These are phyloP conservation scores for Carex cristatella DNA, from an alignment of 176 grass and related monocot species.

Conservation along the genomic window DNA sequence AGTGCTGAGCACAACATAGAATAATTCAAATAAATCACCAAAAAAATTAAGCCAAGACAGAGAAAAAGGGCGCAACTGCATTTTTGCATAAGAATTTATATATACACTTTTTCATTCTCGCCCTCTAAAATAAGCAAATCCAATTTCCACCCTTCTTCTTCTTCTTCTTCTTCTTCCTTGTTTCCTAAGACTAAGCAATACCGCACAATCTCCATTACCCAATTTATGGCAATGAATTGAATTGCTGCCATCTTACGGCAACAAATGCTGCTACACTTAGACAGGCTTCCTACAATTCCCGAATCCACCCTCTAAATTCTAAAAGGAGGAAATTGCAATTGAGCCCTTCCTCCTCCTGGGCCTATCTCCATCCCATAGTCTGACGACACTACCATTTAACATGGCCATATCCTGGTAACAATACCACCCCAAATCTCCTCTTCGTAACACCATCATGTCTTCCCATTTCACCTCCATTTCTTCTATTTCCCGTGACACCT, in stretches of 20 bases:
- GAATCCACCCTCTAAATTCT: conserved; percentile 17
- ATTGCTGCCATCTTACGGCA: not conserved
- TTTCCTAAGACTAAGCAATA: not conserved
- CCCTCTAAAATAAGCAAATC: not conserved
- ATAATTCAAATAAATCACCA: not conserved
- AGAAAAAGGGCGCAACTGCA: conserved; percentile 14
- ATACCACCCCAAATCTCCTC: conserved; percentile 24
- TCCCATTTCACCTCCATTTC: conserved; percentile 20
- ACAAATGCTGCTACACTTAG: not conserved
- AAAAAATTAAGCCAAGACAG: not conserved
- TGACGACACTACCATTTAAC: conserved; percentile 43
- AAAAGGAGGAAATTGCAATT: conserved; percentile 24
- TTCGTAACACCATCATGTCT: not conserved
- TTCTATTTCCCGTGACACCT: conserved; percentile 9
- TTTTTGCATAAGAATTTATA: conserved; percentile 9
- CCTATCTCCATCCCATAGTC: conserved; percentile 49
- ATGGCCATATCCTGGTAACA: conserved; percentile 19
- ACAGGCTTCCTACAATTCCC: not conserved
- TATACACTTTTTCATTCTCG: conserved; percentile 7
- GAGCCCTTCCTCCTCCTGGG: conserved; percentile 25
- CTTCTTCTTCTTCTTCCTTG: not conserved
- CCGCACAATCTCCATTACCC: not conserved
- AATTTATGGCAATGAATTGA: not conserved
- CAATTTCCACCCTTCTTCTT: not conserved
- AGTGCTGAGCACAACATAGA: not conserved